Conservation (phyloP, 192 early-diverging fungal genomes). For the Spizellomyces punctatus region DNA sequence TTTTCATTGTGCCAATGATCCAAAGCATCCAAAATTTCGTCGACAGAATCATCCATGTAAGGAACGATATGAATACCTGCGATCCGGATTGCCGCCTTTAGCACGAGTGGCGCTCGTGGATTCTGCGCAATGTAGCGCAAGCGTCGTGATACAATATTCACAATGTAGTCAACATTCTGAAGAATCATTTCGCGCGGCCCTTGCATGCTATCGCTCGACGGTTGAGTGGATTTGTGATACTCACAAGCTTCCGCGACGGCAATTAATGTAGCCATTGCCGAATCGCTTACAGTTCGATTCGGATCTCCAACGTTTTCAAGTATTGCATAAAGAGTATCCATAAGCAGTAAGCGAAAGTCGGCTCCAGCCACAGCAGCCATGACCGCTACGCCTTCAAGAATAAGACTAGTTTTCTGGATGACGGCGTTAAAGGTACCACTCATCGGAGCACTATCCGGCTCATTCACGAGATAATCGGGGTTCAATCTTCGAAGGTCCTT, state of each 20-base stretch:
- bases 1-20: constrained; percentile 30
- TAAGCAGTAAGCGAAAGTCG: constrained; percentile 31
- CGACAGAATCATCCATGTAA: constrained; percentile 40
- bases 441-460: constrained; percentile 12
- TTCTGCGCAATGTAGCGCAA: constrained; percentile 33
- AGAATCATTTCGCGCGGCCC: constrained; percentile 21
- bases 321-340: constrained; percentile 40
- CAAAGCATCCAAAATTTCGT: constrained; percentile 42
- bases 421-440: constrained; percentile 7
- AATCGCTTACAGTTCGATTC: constrained; percentile 29
- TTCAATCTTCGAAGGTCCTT: background rate
- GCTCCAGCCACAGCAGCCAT: constrained; percentile 16
- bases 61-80: constrained; percentile 32
- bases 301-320: constrained; percentile 39
- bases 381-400: constrained; percentile 35
- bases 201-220: background rate
- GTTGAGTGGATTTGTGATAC: background rate
- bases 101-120: constrained; percentile 35
- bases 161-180: constrained; percentile 44
- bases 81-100: constrained; percentile 34
- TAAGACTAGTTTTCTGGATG: constrained; percentile 26
- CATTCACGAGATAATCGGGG: background rate
- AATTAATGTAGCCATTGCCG: constrained; percentile 16
- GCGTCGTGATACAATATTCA: constrained; percentile 35
- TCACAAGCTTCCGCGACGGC: constrained; percentile 6